A percentile compares a stretch with the other conserved stretches of the same genome.
Conservation (phyloP, 352 stramenopile species). For the Globisporangium alternatum region DNA sequence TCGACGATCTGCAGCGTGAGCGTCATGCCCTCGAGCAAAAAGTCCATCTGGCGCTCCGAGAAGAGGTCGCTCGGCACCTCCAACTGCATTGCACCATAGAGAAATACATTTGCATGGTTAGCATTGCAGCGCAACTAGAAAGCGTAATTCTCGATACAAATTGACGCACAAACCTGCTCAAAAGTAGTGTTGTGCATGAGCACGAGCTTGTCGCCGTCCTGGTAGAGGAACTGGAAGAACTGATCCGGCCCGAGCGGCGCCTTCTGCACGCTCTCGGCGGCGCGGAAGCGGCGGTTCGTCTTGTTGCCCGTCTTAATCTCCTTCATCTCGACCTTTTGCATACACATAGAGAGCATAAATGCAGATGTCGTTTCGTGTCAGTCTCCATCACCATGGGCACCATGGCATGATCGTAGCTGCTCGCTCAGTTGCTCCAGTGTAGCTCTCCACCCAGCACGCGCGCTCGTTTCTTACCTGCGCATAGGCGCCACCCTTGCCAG, state of each 20-base stretch:
- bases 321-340: constrained; percentile 65
- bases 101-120: neutral
- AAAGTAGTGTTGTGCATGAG: constrained; percentile 82
- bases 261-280: constrained; percentile 78
- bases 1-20: constrained; percentile 85
- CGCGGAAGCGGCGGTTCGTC: constrained; percentile 80
- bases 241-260: constrained; percentile 68
- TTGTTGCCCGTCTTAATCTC: constrained; percentile 86
- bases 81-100: constrained; percentile 31
- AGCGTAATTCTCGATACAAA: too few relatives aligned
- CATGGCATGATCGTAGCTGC: neutral
- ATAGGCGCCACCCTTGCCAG: constrained; percentile 81
- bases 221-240: constrained; percentile 83
- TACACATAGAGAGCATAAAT: neutral
- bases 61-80: constrained; percentile 73
- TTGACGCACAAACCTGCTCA: constrained; percentile 53
- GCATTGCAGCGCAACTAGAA: neutral
- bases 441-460: neutral
- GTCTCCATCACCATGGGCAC: neutral
- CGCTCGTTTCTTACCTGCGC: constrained; percentile 38
- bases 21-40: constrained; percentile 75
- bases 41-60: constrained; percentile 69
- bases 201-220: constrained; percentile 71
- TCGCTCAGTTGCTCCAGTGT: neutral
- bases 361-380: neutral